These are phyloP conservation scores for Olyra latifolia DNA, from an alignment of 176 grass and related monocot genomes.

Conservation along the genomic window DNA sequence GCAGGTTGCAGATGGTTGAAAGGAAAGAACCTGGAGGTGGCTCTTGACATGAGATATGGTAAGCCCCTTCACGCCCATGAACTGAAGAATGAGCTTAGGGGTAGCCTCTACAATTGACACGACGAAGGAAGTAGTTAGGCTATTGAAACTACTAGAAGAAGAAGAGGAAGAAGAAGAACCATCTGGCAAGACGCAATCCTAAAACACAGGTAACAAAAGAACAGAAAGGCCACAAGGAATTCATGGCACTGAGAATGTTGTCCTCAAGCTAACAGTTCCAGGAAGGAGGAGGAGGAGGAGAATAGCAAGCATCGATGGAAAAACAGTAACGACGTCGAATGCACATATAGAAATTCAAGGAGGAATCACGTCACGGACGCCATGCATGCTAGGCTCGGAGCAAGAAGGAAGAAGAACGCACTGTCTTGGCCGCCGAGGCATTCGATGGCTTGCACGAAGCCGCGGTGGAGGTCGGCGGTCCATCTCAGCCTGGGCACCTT, in stretches of 20 bases:
- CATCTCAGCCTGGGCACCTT: slow-evolving; percentile 72
- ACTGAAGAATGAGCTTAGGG: slow-evolving; percentile 76
- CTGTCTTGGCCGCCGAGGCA: slow-evolving; percentile 77
- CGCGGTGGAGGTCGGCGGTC: slow-evolving; percentile 73
- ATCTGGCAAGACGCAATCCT: neutral
- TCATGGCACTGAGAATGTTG: neutral
- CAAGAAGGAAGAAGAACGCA: slow-evolving; percentile 32
- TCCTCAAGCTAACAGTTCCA: neutral
- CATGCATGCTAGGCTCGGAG: neutral
- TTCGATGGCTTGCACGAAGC: slow-evolving; percentile 69
- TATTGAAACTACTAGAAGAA: neutral
- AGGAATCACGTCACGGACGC: neutral
- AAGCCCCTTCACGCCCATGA: slow-evolving; percentile 76
- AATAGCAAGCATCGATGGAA: neutral
- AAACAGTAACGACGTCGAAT: neutral
- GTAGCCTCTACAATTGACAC: slow-evolving; percentile 64
- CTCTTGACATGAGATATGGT: slow-evolving; percentile 99
- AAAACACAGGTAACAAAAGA: neutral
- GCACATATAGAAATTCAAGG: neutral
- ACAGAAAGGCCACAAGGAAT: neutral
- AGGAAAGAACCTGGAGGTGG: slow-evolving; percentile 75
- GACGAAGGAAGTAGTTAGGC: neutral
- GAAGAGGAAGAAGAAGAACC: neutral
- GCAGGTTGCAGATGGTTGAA: neutral
- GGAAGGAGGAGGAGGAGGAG: neutral